A percentile compares a stretch with the other conserved stretches of the same genome.
phyloP scores from a whole-genome alignment of 2,329 filamentous ascomycete genomes.

The Hymenoscyphus albidus region DNA sequence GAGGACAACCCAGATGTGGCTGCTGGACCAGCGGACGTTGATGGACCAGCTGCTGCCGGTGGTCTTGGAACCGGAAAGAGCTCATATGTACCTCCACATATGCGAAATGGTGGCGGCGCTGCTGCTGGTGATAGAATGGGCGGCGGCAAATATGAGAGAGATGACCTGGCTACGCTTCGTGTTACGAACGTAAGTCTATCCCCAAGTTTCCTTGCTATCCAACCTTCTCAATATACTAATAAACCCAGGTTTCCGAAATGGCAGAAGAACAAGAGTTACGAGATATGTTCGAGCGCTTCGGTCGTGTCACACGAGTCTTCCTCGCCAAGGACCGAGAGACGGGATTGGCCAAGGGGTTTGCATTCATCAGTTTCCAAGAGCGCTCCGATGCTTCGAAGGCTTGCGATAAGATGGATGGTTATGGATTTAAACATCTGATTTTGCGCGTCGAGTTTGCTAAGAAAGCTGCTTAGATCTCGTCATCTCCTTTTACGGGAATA shows the following conservation, averaged over 20 bases:
- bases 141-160: slow-evolving; percentile 84
- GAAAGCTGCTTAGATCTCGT: slow-evolving; percentile 46
- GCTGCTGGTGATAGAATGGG: slow-evolving; percentile 77
- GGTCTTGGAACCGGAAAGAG: slow-evolving; percentile 64
- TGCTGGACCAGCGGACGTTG: slow-evolving; percentile 45
- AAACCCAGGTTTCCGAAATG: slow-evolving; percentile 80
- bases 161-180: slow-evolving; percentile 92
- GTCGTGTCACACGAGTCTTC: slow-evolving; percentile 95
- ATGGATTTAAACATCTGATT: slow-evolving; percentile 83
- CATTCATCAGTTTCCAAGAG: slow-evolving; percentile 96
- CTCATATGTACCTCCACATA: slow-evolving; percentile 90
- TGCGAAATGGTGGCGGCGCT: slow-evolving; percentile 65
- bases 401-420: slow-evolving; percentile 97
- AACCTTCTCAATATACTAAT: slow-evolving; percentile 16
- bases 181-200: slow-evolving; percentile 85
- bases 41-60: slow-evolving; percentile 46
- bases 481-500: no score
- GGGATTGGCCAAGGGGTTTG: slow-evolving; percentile 94
- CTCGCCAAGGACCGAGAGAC: slow-evolving; percentile 97
- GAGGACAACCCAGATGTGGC: slow-evolving; percentile 53
- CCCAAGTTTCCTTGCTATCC: not conserved
- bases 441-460: slow-evolving; percentile 85
- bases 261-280: slow-evolving; percentile 93
- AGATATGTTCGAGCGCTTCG: slow-evolving; percentile 97
- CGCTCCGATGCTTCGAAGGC: slow-evolving; percentile 85